Evolutionary conservation across 306 rosid genomes (phyloP).

Genomic region (Crataegus laevigata): DNA sequence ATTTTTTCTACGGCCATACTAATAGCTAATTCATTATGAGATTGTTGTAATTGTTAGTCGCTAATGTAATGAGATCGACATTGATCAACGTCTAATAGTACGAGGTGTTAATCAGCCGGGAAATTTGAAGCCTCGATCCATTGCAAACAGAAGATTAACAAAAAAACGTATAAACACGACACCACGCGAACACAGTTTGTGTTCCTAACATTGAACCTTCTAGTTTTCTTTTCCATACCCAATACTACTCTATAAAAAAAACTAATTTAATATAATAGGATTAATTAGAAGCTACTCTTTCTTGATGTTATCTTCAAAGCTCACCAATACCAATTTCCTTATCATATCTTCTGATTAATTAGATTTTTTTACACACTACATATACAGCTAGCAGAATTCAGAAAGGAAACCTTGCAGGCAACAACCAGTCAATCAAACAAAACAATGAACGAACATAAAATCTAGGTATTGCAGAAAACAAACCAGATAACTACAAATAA

Average conservation of each 20-base stretch:
- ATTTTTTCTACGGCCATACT: not conserved
- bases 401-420: not conserved
- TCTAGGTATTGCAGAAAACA: not conserved
- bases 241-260: not conserved
- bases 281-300: slow-evolving; percentile 3
- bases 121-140: not conserved
- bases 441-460: not conserved
- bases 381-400: not conserved
- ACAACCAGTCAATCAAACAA: not conserved
- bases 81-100: not conserved
- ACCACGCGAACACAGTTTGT: not conserved
- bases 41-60: no score
- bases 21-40: no score
- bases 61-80: not conserved
- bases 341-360: not conserved
- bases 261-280: not conserved
- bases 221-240: not conserved
- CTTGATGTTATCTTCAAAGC: slow-evolving; percentile 16
- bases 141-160: not conserved
- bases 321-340: not conserved
- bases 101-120: not conserved
- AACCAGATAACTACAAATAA: not conserved
- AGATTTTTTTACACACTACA: not conserved
- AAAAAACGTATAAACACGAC: not conserved
- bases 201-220: not conserved